Evolutionary conservation across 208 protist species (phyloP).

Genomic region (Leishmania aethiopica): DNA sequence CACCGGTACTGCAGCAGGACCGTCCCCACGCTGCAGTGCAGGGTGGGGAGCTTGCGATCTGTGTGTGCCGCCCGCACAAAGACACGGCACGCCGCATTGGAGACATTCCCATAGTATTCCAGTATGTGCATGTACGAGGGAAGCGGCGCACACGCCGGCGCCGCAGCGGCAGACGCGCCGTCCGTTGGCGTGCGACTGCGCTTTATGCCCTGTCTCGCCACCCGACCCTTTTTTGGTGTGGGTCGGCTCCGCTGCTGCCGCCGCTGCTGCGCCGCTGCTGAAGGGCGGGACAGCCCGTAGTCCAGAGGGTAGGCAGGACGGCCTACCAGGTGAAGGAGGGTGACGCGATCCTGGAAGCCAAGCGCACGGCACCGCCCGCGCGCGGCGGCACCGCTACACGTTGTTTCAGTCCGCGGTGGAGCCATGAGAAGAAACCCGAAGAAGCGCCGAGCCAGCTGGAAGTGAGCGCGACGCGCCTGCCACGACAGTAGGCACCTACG

Average conservation of each 20-base stretch:
- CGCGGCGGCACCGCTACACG: not conserved
- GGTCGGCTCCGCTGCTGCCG: not conserved
- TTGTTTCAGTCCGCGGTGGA: not conserved
- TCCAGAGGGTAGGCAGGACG: slow-evolving; percentile 45
- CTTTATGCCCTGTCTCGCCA: slow-evolving; percentile 5
- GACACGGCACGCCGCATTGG: slow-evolving; percentile 49
- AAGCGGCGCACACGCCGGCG: not conserved
- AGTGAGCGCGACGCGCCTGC: slow-evolving; percentile 20
- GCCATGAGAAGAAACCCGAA: slow-evolving; percentile 21
- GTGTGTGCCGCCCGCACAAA: slow-evolving; percentile 35
- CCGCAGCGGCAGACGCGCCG: not conserved
- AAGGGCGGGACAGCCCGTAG: slow-evolving; percentile 29
- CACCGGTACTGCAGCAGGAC: slow-evolving; percentile 27
- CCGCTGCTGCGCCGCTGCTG: slow-evolving; percentile 15
- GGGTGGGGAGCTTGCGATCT: slow-evolving; percentile 14
- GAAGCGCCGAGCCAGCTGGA: slow-evolving; percentile 31
- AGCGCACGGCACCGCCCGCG: slow-evolving; percentile 33
- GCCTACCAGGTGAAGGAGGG: slow-evolving; percentile 54
- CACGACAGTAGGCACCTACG: not conserved
- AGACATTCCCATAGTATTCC: slow-evolving; percentile 28
- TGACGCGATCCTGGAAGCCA: slow-evolving; percentile 45
- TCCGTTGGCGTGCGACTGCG: slow-evolving; percentile 5
- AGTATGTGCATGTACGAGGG: slow-evolving; percentile 23
- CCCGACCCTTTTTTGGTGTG: not conserved
- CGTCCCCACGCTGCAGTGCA: slow-evolving; percentile 33